Base-by-base conservation (phyloP, 805 yeast genomes). In the Tetrapisispora iriomotensis region DNA sequence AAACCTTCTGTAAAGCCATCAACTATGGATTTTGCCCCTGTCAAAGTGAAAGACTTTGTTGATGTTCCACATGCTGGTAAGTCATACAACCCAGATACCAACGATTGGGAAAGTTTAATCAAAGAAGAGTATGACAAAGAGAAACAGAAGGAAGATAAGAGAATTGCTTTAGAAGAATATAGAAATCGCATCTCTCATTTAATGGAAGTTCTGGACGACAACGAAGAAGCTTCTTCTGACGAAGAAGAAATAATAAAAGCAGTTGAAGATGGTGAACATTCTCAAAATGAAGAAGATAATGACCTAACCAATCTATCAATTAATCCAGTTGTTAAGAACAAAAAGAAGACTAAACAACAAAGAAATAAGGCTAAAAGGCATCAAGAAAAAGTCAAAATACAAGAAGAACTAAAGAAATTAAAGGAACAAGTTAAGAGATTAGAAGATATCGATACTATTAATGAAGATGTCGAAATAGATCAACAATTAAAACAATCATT, bases 81-180 rank as follows among this genome's bases (percentile, higher is more conserved):
- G 58, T 88, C 97, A 2, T 92, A 61, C 30, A 92, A 92, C 56
- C 98, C 98, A 20, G 72, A 90, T 10, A 67, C 79, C 46, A 82
- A 79, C 40, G 75, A 82, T 21, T 92, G 98, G 98, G 76, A 77
- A 50, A 62, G 60, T 15, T 69, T 88, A 49, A 74, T 92, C 38
- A 66, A 74, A 38, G 65, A 68, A 39, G 96, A 87, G 61, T 79
- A 70, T 49, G 69, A 58, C 38, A 66, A 68, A 39, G 94, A 86
- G 53, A 74, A 76, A 52, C 68, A 73, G 36, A 72, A 69, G 40
- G 96, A 85, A 50, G 75, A 76, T 43, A 71, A 75, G 51, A 72
- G 82, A 51, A 60, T 72, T 39, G 69, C 70, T 39, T 66, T 83
- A 41, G 75, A 73, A 51, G 83, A 75, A 41, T 77, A 82, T 50